These are phyloP conservation scores for Helicocarpus griseus DNA, from an alignment of 2,329 filamentous ascomycete species.

Conservation along the genomic window DNA sequence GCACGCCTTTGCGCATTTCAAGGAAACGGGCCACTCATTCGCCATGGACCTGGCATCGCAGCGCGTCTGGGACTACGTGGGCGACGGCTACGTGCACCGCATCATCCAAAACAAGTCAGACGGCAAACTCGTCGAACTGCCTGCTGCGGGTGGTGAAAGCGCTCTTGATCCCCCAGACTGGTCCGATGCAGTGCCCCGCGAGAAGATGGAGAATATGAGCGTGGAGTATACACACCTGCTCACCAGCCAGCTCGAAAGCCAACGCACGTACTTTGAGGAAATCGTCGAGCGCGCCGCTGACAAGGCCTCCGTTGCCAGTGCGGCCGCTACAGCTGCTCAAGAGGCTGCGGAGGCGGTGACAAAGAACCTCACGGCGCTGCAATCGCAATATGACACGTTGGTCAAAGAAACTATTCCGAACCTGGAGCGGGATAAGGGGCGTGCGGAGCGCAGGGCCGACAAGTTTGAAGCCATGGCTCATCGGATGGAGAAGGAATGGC, in stretches of 20 bases:
- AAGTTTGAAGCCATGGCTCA: conserved; percentile 69
- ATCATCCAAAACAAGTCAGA: conserved; percentile 90
- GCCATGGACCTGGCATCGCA: conserved; percentile 88
- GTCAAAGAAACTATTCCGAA: conserved; percentile 49
- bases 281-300: conserved; percentile 80
- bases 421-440: conserved; percentile 63
- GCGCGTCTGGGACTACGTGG: conserved; percentile 95
- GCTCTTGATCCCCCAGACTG: conserved; percentile 34
- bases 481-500: conserved; percentile 62
- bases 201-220: conserved; percentile 68
- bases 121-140: conserved; percentile 85
- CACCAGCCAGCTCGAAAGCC: conserved; percentile 84
- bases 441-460: conserved; percentile 57
- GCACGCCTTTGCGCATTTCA: conserved; percentile 89
- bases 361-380: conserved; percentile 46
- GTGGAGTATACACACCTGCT: conserved; percentile 92
- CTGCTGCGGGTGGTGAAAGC: conserved; percentile 40
- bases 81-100: conserved; percentile 90
- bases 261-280: conserved; percentile 89
- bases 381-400: conserved; percentile 45
- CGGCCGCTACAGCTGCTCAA: conserved; percentile 43
- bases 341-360: conserved; percentile 55
- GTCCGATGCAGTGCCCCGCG: conserved; percentile 39
- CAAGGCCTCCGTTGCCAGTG: conserved; percentile 68
- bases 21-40: conserved; percentile 80